Evolutionary conservation across 176 grass and related monocot species (phyloP).

Genomic region (Triticum dicoccoides): DNA sequence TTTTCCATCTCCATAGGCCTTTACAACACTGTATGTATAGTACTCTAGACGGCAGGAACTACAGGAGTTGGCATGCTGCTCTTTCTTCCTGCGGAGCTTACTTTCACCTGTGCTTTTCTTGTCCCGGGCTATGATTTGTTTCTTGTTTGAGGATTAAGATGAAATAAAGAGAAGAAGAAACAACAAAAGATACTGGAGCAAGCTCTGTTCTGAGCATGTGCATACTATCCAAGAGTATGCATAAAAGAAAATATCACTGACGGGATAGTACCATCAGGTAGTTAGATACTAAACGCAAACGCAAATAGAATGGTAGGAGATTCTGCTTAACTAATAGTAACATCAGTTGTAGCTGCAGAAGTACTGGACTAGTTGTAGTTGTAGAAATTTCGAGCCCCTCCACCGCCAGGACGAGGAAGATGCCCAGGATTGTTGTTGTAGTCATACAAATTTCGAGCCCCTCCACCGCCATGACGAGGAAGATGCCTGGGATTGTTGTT

Average conservation of each 20-base stretch:
- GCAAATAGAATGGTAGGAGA: not conserved
- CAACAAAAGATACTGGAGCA: not conserved
- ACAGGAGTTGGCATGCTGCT: not conserved
- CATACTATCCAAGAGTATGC: not conserved
- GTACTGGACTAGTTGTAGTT: not conserved
- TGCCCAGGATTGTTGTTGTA: not conserved
- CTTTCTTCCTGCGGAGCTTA: conserved; percentile 16
- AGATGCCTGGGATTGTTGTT: not conserved
- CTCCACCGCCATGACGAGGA: not conserved
- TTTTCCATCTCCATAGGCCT: conserved; percentile 6
- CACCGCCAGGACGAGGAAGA: not conserved
- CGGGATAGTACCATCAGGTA: not conserved
- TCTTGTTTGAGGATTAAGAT: not conserved
- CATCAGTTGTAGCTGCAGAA: not conserved
- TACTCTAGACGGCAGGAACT: not conserved
- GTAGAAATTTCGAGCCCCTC: not conserved
- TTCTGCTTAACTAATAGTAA: not conserved
- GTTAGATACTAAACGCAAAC: not conserved
- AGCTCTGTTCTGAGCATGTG: not conserved
- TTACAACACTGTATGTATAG: conserved; percentile 21
- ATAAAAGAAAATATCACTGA: not conserved
- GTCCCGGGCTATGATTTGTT: not conserved
- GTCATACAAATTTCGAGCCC: not conserved
- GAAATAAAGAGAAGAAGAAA: not conserved
- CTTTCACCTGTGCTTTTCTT: not conserved